Conservation (phyloP, 768 basidiomycete species). For the Russula vinacea region DNA sequence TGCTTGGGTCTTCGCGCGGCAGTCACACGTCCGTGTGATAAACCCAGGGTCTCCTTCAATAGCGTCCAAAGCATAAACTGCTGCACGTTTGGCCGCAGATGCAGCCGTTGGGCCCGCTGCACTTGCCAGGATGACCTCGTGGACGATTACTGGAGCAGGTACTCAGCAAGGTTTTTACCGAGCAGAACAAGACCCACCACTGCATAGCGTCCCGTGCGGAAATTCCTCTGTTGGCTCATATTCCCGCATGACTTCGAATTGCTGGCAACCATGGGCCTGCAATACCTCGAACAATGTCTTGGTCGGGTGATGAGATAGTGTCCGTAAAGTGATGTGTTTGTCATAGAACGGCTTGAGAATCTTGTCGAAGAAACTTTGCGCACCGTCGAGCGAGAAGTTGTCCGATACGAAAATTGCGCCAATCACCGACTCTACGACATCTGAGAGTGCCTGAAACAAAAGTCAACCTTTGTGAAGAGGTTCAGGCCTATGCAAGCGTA, state of each 20-base stretch:
- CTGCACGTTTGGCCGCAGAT: conserved; percentile 59
- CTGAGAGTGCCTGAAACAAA: conserved; percentile 59
- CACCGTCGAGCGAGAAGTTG: conserved; percentile 58
- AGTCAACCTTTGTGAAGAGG: neutral
- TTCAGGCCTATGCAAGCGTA: conserved; percentile 33
- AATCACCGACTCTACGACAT: conserved; percentile 75
- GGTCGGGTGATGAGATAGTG: conserved; percentile 73
- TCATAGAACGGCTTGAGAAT: conserved; percentile 77
- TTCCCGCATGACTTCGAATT: conserved; percentile 48
- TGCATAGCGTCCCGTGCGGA: conserved; percentile 43
- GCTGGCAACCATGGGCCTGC: conserved; percentile 67
- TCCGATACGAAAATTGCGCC: conserved; percentile 81
- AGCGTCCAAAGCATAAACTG: conserved; percentile 63
- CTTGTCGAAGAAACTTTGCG: conserved; percentile 61
- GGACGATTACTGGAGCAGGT: conserved; percentile 55
- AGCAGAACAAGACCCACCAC: conserved; percentile 41
- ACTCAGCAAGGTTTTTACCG: conserved; percentile 11
- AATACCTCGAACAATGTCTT: conserved; percentile 70
- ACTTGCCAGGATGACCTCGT: conserved; percentile 59
- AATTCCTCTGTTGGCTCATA: conserved; percentile 42
- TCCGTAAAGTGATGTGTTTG: conserved; percentile 67
- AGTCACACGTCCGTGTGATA: conserved; percentile 64
- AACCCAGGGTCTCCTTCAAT: conserved; percentile 63
- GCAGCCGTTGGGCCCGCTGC: conserved; percentile 50
- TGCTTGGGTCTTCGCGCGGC: conserved; percentile 42